Percentiles rank a stretch among this genome's conserved stretches.
Evolutionary conservation across 306 rosid genomes (phyloP).

Genomic region (Lotus japonicus): DNA sequence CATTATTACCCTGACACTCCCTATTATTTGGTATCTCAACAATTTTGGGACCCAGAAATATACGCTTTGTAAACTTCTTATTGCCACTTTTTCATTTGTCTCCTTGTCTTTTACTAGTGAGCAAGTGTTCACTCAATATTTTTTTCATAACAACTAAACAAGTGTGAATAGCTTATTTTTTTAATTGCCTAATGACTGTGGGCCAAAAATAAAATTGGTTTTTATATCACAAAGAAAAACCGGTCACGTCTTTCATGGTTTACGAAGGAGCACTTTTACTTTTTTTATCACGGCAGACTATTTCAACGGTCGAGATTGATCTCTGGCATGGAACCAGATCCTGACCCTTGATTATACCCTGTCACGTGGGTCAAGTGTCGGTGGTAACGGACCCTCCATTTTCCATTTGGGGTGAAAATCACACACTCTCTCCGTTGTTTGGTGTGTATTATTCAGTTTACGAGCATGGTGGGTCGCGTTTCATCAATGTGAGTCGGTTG

Average conservation of each 20-base stretch:
- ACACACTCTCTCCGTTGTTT: too few species aligned
- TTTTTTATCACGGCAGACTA: conserved; percentile 10
- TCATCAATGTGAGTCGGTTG: background rate
- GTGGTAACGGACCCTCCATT: conserved; percentile 18
- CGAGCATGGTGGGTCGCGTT: background rate
- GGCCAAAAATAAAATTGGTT: conserved; percentile 4
- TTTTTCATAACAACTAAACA: background rate
- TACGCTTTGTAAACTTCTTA: conserved; percentile 18
- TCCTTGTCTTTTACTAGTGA: background rate
- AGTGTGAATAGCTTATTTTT: background rate
- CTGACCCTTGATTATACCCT: conserved; percentile 16
- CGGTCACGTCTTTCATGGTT: conserved; percentile 17
- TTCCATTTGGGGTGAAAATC: too few species aligned
- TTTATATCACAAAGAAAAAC: background rate
- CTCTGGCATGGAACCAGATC: conserved; percentile 4
- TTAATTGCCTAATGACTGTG: background rate
- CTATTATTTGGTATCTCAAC: background rate
- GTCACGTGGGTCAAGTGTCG: conserved; percentile 54
- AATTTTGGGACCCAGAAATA: conserved; percentile 26
- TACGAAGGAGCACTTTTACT: background rate
- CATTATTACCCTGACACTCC: background rate
- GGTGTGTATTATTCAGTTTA: background rate
- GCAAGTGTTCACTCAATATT: background rate
- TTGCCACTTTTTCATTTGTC: background rate
- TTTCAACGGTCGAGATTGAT: conserved; percentile 23